phyloP scores from a whole-genome alignment of 176 grass and related monocot genomes.

The Paspalum vaginatum region DNA sequence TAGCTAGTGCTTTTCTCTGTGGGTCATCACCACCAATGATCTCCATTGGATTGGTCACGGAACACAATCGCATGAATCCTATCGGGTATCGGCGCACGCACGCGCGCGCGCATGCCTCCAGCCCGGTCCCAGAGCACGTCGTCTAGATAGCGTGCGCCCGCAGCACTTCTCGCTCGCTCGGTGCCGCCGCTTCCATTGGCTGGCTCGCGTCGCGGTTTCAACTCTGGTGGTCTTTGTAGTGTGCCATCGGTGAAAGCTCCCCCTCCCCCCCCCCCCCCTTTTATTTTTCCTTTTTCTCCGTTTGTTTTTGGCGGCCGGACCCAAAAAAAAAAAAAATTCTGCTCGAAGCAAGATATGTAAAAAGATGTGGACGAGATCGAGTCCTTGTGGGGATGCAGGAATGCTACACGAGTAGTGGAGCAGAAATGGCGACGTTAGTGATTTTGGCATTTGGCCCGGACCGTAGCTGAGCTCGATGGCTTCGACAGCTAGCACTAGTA shows the following conservation, averaged over 20 bases:
- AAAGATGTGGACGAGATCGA: slow-evolving; percentile 23
- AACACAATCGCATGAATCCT: background rate
- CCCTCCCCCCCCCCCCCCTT: background rate
- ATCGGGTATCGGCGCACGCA: too few relatives aligned
- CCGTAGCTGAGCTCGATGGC: background rate
- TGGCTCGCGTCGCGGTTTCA: background rate
- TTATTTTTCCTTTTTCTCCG: background rate
- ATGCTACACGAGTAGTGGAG: background rate
- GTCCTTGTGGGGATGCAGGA: background rate
- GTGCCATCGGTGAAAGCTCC: background rate
- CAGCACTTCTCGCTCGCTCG: background rate
- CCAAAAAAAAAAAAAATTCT: too few relatives aligned
- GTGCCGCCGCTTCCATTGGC: background rate
- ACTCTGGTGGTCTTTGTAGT: background rate
- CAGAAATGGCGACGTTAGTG: background rate
- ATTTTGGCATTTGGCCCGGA: background rate
- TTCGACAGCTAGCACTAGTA: background rate
- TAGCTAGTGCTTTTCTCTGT: background rate
- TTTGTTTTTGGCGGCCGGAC: background rate
- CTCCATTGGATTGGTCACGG: background rate
- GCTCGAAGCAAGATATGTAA: background rate
- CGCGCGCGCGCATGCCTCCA: background rate
- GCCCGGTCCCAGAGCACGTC: too few relatives aligned
- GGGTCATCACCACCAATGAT: background rate
- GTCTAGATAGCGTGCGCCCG: background rate